A percentile compares a stretch with the other conserved stretches of the same genome.
These are phyloP conservation scores for Colletotrichum lindemuthianum DNA, from an alignment of 2,329 filamentous ascomycete species.

Conservation along the genomic window DNA sequence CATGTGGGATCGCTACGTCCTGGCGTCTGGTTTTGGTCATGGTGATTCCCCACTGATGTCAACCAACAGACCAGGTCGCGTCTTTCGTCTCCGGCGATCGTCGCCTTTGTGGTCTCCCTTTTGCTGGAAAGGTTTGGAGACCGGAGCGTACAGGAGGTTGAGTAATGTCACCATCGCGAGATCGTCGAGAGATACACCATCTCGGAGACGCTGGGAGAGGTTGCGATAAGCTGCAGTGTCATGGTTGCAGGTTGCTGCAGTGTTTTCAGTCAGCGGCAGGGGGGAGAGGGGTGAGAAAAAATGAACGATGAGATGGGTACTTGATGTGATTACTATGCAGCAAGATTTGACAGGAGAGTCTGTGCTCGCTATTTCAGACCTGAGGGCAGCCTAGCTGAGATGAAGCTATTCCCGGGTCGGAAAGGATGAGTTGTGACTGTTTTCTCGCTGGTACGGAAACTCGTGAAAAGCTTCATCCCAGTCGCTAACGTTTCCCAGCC, in stretches of 20 bases:
- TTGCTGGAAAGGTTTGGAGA: no score
- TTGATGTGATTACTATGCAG: background rate
- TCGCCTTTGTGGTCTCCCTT: no score
- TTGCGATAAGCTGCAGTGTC: background rate
- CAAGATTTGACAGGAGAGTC: slow-evolving; percentile 15
- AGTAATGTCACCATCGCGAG: background rate
- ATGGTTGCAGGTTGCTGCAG: slow-evolving; percentile 6
- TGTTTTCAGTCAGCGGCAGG: slow-evolving; percentile 1
- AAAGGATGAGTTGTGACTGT: background rate
- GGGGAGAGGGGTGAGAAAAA: slow-evolving; percentile 11
- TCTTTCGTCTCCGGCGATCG: background rate
- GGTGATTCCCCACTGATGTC: slow-evolving; percentile 17
- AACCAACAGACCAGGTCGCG: background rate
- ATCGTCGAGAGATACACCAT: background rate
- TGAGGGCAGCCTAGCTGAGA: background rate
- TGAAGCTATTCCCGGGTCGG: slow-evolving; percentile 21
- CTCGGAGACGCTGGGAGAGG: background rate
- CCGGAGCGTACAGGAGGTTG: background rate
- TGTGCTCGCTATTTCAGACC: background rate
- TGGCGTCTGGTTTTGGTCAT: background rate
- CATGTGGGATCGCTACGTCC: slow-evolving; percentile 11
- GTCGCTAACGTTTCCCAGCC: no score
- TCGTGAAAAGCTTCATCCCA: background rate
- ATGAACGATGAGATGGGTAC: background rate
- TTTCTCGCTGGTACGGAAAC: background rate